These are phyloP conservation scores for Acacia acuminata DNA, from an alignment of 306 rosid genomes.

Conservation along the genomic window DNA sequence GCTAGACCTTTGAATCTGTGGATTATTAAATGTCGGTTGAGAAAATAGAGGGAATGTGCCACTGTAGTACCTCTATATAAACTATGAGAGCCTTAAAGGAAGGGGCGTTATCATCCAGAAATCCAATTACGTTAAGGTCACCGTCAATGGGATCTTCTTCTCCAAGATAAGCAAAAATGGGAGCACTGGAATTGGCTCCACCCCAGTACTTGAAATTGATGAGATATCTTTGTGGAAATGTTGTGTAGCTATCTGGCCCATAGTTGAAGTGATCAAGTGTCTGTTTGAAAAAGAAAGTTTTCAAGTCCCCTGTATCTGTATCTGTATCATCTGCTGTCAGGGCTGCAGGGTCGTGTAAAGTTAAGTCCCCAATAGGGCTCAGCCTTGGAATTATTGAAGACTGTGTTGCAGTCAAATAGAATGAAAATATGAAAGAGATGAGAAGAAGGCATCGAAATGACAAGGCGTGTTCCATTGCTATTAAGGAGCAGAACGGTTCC, in stretches of 20 bases:
- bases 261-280: slow-evolving; percentile 74
- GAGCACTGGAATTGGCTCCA: slow-evolving; percentile 50
- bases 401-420: slow-evolving; percentile 30
- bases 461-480: slow-evolving; percentile 11
- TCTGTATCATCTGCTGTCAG: background rate
- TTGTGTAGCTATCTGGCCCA: slow-evolving; percentile 56
- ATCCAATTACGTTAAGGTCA: slow-evolving; percentile 35
- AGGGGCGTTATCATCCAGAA: slow-evolving; percentile 54
- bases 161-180: slow-evolving; percentile 61
- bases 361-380: slow-evolving; percentile 40
- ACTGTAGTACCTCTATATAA: slow-evolving; percentile 54
- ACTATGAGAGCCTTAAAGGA: slow-evolving; percentile 53
- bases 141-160: slow-evolving; percentile 53
- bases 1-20: background rate
- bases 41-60: background rate
- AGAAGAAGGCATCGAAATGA: slow-evolving; percentile 30
- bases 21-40: background rate
- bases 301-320: slow-evolving; percentile 22
- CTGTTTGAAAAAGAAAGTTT: slow-evolving; percentile 54
- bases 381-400: slow-evolving; percentile 49
- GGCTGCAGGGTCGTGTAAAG: slow-evolving; percentile 19
- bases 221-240: slow-evolving; percentile 57
- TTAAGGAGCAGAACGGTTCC: slow-evolving; percentile 2
- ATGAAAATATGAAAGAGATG: slow-evolving; percentile 26
- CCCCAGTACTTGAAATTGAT: slow-evolving; percentile 65